phyloP scores from a whole-genome alignment of 2,329 filamentous ascomycete species.

The Aureobasidium namibiae region DNA sequence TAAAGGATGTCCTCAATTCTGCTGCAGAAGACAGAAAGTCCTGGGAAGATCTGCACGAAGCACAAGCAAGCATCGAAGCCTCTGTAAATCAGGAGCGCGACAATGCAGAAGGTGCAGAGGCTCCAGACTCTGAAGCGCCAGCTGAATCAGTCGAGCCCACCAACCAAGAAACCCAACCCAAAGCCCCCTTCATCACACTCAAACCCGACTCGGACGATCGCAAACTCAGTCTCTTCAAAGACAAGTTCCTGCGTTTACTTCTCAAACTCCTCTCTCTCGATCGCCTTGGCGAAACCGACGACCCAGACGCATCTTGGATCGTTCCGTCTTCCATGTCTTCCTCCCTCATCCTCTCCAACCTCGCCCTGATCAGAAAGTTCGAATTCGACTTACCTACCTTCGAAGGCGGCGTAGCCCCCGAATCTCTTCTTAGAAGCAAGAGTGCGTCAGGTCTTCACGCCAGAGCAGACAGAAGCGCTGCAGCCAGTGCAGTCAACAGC shows the following conservation, averaged over 20 bases:
- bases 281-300: conserved; percentile 58
- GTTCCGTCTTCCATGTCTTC: conserved; percentile 60
- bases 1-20: conserved; percentile 60
- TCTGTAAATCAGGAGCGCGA: conserved; percentile 19
- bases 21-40: conserved; percentile 65
- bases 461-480: conserved; percentile 1
- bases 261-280: conserved; percentile 69
- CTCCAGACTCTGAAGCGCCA: neutral
- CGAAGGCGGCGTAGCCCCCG: conserved; percentile 65
- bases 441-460: conserved; percentile 30
- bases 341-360: conserved; percentile 56
- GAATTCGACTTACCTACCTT: conserved; percentile 72
- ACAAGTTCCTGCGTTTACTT: conserved; percentile 76
- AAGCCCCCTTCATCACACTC: conserved; percentile 47
- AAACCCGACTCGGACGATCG: conserved; percentile 58
- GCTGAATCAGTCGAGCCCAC: neutral
- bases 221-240: conserved; percentile 74
- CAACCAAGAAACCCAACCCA: conserved; percentile 23
- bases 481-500: conserved; percentile 5
- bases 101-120: neutral
- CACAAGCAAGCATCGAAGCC: conserved; percentile 34
- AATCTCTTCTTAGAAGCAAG: conserved; percentile 72
- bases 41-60: conserved; percentile 67
- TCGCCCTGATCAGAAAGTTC: conserved; percentile 67
- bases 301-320: conserved; percentile 68